Percentiles rank a stretch among this genome's conserved stretches.
These are phyloP conservation scores for Fraxinus paxiana DNA, from an alignment of 305 asterid species.

Conservation along the genomic window DNA sequence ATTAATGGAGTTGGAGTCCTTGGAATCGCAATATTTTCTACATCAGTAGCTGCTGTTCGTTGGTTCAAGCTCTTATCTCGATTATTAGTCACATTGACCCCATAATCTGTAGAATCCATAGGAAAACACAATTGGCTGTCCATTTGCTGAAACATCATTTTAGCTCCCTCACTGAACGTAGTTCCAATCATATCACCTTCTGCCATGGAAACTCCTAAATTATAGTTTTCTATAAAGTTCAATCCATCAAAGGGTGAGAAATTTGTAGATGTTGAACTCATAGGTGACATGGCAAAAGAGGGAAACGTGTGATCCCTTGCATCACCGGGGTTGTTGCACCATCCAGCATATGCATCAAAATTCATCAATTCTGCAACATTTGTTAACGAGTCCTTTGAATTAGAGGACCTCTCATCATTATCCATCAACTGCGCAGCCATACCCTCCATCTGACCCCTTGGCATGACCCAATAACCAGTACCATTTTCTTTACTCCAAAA, in stretches of 20 bases:
- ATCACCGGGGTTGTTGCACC: conserved; percentile 1
- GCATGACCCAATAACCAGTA: conserved; percentile 32
- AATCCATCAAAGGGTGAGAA: conserved; percentile 33
- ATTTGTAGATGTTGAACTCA: conserved; percentile 5
- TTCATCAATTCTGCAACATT: conserved; percentile 22
- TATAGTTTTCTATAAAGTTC: conserved; percentile 30
- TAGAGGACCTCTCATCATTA: conserved; percentile 31
- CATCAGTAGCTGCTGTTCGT: neutral
- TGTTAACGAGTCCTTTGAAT: conserved; percentile 24
- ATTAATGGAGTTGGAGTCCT: conserved; percentile 40
- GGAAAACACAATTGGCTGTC: conserved; percentile 17
- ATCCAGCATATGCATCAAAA: conserved; percentile 22
- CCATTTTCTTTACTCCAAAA: conserved; percentile 35
- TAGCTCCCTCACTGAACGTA: conserved; percentile 22
- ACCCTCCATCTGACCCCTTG: conserved; percentile 41
- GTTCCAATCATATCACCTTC: conserved; percentile 23
- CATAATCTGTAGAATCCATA: conserved; percentile 21
- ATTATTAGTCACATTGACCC: conserved; percentile 9
- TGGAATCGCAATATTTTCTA: conserved; percentile 29
- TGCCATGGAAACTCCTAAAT: conserved; percentile 18
- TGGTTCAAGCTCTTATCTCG: conserved; percentile 6
- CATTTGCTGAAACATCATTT: conserved; percentile 24
- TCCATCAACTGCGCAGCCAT: conserved; percentile 31
- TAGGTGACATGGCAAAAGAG: conserved; percentile 9
- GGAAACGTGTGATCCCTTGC: conserved; percentile 22